Percentiles rank a stretch among this genome's conserved stretches.
Conservation (phyloP, 1,284 basidiomycete species). For the Moniliella sp. region DNA sequence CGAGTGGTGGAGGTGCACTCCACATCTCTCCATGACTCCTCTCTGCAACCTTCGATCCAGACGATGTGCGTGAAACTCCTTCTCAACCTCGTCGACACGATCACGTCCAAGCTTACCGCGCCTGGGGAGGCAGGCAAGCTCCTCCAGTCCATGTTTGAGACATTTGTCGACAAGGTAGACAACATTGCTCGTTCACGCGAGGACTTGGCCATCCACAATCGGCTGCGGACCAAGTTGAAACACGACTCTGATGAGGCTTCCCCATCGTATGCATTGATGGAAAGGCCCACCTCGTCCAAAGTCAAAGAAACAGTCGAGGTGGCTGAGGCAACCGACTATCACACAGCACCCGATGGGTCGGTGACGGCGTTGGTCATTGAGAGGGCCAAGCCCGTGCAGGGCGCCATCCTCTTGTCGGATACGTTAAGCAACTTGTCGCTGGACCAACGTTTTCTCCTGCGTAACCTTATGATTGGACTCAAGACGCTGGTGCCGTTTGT, state of each 20-base stretch:
- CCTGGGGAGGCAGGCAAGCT: conserved; percentile 37
- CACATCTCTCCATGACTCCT: conserved; percentile 69
- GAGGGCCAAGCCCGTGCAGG: conserved; percentile 35
- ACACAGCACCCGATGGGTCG: no score
- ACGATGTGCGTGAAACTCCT: conserved; percentile 82
- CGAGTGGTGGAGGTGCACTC: conserved; percentile 67
- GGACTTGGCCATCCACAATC: background rate
- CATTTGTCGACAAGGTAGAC: conserved; percentile 65
- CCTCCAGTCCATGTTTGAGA: conserved; percentile 56
- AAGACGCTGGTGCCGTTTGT: conserved; percentile 59
- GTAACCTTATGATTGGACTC: conserved; percentile 72
- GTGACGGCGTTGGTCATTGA: conserved; percentile 30
- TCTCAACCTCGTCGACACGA: conserved; percentile 66
- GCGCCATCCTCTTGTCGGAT: conserved; percentile 34
- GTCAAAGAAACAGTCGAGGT: conserved; percentile 38
- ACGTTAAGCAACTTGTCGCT: conserved; percentile 34
- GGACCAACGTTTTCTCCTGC: conserved; percentile 55
- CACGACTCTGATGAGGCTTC: conserved; percentile 5
- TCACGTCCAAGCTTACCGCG: conserved; percentile 37
- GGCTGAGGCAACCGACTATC: conserved; percentile 4
- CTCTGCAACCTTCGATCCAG: conserved; percentile 59
- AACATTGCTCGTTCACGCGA: conserved; percentile 39
- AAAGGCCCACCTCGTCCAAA: background rate
- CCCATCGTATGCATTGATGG: conserved; percentile 1
- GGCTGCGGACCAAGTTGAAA: conserved; percentile 3